These are phyloP conservation scores for Rhodotorula paludigena DNA, from an alignment of 768 basidiomycete genomes.

Conservation along the genomic window DNA sequence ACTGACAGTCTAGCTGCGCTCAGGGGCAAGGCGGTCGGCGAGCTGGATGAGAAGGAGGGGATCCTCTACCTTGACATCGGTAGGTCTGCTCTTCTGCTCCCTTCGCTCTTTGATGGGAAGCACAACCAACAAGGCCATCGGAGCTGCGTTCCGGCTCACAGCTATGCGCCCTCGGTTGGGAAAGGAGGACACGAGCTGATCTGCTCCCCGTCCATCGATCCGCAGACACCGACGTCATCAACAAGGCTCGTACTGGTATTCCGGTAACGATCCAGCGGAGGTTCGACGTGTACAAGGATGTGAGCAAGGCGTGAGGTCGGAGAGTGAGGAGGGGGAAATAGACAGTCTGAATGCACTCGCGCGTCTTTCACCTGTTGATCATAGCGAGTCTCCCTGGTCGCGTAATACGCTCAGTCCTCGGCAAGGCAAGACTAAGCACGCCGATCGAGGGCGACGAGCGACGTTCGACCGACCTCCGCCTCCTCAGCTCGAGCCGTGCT, in stretches of 20 bases:
- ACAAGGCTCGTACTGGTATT: conserved; percentile 69
- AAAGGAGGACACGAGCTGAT: background rate
- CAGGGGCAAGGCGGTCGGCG: conserved; percentile 69
- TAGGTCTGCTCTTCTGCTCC: conserved; percentile 50
- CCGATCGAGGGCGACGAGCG: no score
- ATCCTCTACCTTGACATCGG: conserved; percentile 79
- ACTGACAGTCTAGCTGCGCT: background rate
- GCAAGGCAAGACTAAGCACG: no score
- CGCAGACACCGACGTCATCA: conserved; percentile 60
- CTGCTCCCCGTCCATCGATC: background rate
- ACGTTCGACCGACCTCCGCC: no score
- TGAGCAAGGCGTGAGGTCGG: conserved; percentile 43
- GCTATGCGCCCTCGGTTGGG: no score
- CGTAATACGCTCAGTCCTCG: no score
- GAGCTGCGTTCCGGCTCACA: no score
- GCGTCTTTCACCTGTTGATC: no score
- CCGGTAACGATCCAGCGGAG: conserved; percentile 87
- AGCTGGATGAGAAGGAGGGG: conserved; percentile 70
- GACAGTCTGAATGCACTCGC: background rate
- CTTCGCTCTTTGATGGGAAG: background rate
- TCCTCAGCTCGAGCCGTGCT: no score
- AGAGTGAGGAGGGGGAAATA: no score
- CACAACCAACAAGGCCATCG: no score
- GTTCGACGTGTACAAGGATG: conserved; percentile 85
- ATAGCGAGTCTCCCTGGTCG: no score